Base-by-base conservation (phyloP, 305 asterid genomes). In the Andrographis paniculata region DNA sequence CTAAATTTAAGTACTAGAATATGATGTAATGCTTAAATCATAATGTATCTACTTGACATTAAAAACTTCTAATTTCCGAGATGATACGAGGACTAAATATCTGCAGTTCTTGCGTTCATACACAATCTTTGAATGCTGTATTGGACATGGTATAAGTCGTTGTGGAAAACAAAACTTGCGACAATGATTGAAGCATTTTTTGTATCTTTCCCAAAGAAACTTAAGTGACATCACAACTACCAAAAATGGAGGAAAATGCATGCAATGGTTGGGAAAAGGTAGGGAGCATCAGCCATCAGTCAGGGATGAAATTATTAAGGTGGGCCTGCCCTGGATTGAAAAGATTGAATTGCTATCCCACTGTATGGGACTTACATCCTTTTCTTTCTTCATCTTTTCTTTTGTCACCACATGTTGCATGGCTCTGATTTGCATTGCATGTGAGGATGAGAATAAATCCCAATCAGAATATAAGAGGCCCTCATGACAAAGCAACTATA, bases 181-280 rank as follows among this genome's bases (percentile, higher is more conserved):
- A n/a, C n/a, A n/a, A n/a, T n/a, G n/a, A n/a, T n/a, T n/a, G n/a
- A n/a, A n/a, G n/a, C 50, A n/a, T 37, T 13, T 23, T 22, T 9
- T 22, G n/a, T 13, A 10, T 24, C n/a, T n/a, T n/a, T n/a, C 52
- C 37, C 1, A 23, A 47, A 38, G 57, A 30, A 39, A n/a, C 67
- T 53, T 60, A n/a, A n/a, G n/a, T 67, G 70, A 54, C 30, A 50
- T 7, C 20, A 35, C 57, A 44, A 15, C 56, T 37, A 44, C 60
- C 66, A 40, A 53, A 58, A 46, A 53, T n/a, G n/a, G n/a, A n/a
- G n/a, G 14, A 48, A 31, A 17, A 16, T 15, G 24, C 41, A 27
- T n/a, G n/a, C 30, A 28, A 31, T 13, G 19, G 21, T 5, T 15
- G 8, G 38, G 17, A 24, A 39, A 21, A 35, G n/a, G 18, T 40